phyloP scores from a whole-genome alignment of 2,329 filamentous ascomycete species.

The Biscogniauxia sp. region DNA sequence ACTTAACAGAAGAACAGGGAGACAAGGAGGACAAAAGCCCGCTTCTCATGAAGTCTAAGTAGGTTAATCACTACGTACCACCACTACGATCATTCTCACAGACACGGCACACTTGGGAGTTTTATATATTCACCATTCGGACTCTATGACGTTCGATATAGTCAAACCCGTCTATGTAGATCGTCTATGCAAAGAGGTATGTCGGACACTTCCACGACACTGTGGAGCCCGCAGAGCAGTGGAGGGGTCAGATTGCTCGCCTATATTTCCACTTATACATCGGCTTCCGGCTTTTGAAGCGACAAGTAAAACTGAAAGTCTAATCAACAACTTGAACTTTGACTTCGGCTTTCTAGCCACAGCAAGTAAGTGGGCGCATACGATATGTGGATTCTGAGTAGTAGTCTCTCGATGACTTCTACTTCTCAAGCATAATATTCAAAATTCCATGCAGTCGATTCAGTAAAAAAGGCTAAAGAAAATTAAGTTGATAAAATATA shows the following conservation, averaged over 20 bases:
- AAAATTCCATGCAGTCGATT: background rate
- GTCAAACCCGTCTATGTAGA: too few relatives aligned
- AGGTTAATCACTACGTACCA: background rate
- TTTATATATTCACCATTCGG: background rate
- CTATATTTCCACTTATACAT: background rate
- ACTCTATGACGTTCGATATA: background rate
- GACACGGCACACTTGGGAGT: background rate
- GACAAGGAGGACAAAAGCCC: background rate
- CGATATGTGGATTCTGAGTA: too few relatives aligned
- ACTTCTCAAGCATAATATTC: background rate
- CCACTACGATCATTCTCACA: background rate
- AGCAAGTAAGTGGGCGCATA: background rate
- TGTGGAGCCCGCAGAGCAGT: background rate
- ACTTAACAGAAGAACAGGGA: too few relatives aligned
- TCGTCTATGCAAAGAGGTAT: background rate
- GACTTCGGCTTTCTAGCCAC: background rate
- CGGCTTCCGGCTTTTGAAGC: background rate
- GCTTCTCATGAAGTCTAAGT: background rate
- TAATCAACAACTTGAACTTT: too few relatives aligned
- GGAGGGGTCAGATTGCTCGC: background rate
- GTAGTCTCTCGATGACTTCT: background rate
- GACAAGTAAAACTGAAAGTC: background rate
- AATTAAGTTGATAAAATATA: background rate
- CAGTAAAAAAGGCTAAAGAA: background rate
- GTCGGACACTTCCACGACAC: background rate